Percentiles rank a stretch among this genome's conserved stretches.
Conservation (phyloP, 2,329 filamentous ascomycete genomes). For the Colletotrichum agaves region DNA sequence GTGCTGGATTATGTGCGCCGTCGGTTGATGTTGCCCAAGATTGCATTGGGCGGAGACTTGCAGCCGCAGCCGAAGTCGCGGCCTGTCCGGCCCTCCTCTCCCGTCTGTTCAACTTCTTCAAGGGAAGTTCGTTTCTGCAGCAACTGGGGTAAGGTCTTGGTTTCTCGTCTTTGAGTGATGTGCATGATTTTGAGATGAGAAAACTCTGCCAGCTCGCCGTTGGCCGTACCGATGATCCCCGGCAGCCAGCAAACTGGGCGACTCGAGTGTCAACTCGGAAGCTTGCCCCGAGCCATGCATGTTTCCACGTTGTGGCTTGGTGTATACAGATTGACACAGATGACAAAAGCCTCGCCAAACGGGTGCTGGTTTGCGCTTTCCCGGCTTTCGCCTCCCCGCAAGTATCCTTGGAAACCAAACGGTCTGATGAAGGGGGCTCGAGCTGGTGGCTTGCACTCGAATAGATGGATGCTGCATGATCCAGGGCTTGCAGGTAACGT, state of each 20-base stretch:
- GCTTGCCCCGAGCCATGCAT: slow-evolving; percentile 11
- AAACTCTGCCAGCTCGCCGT: not conserved
- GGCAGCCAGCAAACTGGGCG: not conserved
- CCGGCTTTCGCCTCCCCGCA: not conserved
- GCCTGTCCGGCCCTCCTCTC: not conserved
- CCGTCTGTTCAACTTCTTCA: not conserved
- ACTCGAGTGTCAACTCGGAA: slow-evolving; percentile 12
- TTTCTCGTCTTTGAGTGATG: not conserved
- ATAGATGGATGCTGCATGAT: not conserved
- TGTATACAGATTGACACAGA: not conserved
- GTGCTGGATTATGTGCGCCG: not conserved
- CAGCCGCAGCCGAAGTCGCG: slow-evolving; percentile 22
- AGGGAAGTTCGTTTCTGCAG: not conserved
- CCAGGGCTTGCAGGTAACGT: too few species aligned
- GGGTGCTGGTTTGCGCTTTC: not conserved
- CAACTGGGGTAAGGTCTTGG: not conserved
- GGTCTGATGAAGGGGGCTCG: not conserved
- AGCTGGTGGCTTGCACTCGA: not conserved
- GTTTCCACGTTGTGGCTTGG: slow-evolving; percentile 3
- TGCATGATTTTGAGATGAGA: not conserved
- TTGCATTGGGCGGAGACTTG: slow-evolving; percentile 18
- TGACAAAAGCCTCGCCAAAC: not conserved
- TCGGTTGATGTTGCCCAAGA: slow-evolving; percentile 5
- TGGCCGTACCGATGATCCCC: not conserved
- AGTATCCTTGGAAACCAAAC: slow-evolving; percentile 7